These are phyloP conservation scores for Aquilaria malaccensis DNA, from an alignment of 345 rosid genomes.

Conservation along the genomic window DNA sequence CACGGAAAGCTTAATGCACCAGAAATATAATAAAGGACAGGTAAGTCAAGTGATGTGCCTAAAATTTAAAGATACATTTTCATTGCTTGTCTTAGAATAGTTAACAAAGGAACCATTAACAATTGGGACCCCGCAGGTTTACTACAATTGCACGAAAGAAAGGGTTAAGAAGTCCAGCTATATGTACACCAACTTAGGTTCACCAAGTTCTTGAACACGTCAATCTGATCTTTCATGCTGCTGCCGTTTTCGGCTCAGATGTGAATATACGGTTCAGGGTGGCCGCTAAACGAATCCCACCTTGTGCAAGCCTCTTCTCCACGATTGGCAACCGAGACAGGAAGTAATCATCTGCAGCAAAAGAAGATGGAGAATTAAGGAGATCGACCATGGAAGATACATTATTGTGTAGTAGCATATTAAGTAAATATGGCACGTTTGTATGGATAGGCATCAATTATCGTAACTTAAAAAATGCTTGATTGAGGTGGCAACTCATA, in stretches of 20 bases:
- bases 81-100: slow-evolving; percentile 20
- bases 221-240: slow-evolving; percentile 21
- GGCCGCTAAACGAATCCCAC: slow-evolving; percentile 75
- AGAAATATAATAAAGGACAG: not conserved
- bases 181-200: not conserved
- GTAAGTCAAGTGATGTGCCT: not conserved
- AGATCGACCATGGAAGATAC: not conserved
- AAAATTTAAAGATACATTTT: not conserved
- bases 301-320: slow-evolving; percentile 82
- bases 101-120: not conserved
- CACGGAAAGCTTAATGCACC: slow-evolving; percentile 1
- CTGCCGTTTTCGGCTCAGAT: slow-evolving; percentile 30
- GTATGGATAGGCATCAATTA: slow-evolving; percentile 4
- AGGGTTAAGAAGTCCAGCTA: not conserved
- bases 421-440: not conserved
- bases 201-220: no score
- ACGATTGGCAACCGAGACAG: slow-evolving; percentile 72
- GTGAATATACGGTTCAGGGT: slow-evolving; percentile 72
- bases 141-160: not conserved
- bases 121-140: not conserved
- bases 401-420: not conserved
- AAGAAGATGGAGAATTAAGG: not conserved
- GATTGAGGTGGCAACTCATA: slow-evolving; percentile 9
- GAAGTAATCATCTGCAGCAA: slow-evolving; percentile 53
- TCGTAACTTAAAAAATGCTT: slow-evolving; percentile 1